Evolutionary conservation across 768 basidiomycete genomes (phyloP), one percentile per base, ranked within the genome.

Genomic region (Auricularia sp.): DNA sequence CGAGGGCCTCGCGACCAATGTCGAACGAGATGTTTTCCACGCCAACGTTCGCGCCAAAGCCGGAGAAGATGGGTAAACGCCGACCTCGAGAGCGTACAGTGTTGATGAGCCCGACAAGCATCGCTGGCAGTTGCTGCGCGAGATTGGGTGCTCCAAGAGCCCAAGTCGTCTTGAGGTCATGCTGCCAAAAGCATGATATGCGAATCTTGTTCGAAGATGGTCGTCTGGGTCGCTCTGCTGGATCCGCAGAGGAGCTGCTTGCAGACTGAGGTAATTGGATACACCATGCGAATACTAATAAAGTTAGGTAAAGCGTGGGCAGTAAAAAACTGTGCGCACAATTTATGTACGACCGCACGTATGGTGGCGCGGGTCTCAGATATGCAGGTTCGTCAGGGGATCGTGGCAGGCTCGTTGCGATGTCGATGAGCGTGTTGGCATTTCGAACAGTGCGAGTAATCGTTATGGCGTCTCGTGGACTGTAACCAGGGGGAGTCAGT

Each of bases 121-220:
- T 91, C 4, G 88, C 85, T n/a, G 87, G 87, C 1, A 98, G 81
- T 68, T 96, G 92, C 67, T 92, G 90, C 8, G 84, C 81, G 10
- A 93, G 70, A 36, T 83, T 80, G 1, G 84, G 80, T 0, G 87
- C 82, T 6, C 85, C 86, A 61, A 93, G 81, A 44, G 85, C 90
- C 92, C 93, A 96, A 44, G 91, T 73, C 0, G 91, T 83, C 67
- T 90, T 89, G 35, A 96, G 83, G 76, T 97, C 91, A 73, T 96
- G 94, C 72, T 95, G 91, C 91, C 92, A 96, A 72, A 96, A 94
- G 71, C 91, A 95, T 1, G 91, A 93, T 66, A 95, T 84, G 43
- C 91, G 87, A 34, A 93, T 72, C 66, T 82, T 78, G 53, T 76
- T 79, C 62, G 70, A 70, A 11, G 66, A 34, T 42, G 36, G 67